phyloP scores from a whole-genome alignment of 352 stramenopile species.

The Pythium brachiatum region DNA sequence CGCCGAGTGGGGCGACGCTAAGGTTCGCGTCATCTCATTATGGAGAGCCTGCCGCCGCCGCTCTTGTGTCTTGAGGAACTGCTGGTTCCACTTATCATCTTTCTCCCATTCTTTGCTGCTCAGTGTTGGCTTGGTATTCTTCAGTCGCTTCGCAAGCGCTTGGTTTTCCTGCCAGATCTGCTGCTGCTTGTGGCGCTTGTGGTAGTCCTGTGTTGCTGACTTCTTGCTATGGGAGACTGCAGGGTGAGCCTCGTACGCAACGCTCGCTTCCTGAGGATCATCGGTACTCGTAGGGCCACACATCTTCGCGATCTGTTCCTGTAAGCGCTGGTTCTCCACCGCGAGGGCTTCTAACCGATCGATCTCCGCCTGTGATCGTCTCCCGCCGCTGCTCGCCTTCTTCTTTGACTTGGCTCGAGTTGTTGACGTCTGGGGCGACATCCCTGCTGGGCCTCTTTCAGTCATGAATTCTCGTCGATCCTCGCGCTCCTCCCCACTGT shows the following conservation, averaged over 20 bases:
- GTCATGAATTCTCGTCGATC: background rate
- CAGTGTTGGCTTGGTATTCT: conserved; percentile 62
- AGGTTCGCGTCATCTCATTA: conserved; percentile 46
- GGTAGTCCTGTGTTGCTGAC: conserved; percentile 39
- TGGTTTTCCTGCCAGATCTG: conserved; percentile 80
- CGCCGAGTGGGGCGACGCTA: conserved; percentile 43
- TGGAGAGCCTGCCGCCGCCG: conserved; percentile 45
- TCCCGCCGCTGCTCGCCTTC: background rate
- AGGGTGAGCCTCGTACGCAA: background rate
- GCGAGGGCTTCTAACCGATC: background rate
- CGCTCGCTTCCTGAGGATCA: background rate
- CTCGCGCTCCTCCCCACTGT: conserved; percentile 3
- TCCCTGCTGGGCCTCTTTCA: background rate
- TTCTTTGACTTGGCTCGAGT: conserved; percentile 2
- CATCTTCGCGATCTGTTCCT: background rate
- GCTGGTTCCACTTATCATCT: conserved; percentile 69
- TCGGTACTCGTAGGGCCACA: too few relatives aligned
- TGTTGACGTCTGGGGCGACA: background rate
- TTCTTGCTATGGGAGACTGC: conserved; percentile 18
- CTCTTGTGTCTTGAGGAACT: conserved; percentile 63
- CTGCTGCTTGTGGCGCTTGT: conserved; percentile 62
- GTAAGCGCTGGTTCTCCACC: background rate
- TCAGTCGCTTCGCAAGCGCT: conserved; percentile 57
- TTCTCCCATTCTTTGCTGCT: conserved; percentile 70
- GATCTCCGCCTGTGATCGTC: background rate